These are phyloP conservation scores for Spathaspora boniae DNA, from an alignment of 805 yeast species.

Conservation along the genomic window DNA sequence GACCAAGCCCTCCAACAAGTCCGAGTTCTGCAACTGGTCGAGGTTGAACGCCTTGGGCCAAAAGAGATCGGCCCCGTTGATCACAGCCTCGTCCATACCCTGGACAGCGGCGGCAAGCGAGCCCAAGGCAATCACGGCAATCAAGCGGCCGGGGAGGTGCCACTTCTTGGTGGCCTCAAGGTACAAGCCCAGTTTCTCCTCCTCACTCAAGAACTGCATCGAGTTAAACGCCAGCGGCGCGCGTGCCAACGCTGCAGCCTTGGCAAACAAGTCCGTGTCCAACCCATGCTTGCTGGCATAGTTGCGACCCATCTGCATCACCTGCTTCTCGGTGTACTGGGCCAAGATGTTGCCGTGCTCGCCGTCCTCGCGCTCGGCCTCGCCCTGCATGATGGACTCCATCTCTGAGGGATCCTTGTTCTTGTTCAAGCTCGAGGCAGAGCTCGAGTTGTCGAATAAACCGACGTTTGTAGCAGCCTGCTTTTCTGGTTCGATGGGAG, in stretches of 20 bases:
- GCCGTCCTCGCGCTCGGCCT: too few species aligned
- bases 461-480: too few species aligned
- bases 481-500: too few species aligned
- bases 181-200: conserved; percentile 48
- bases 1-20: conserved; percentile 59
- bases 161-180: conserved; percentile 40
- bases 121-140: conserved; percentile 53
- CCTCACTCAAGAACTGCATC: conserved; percentile 46
- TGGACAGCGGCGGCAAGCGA: conserved; percentile 70
- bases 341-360: conserved; percentile 44
- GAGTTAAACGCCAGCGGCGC: conserved; percentile 52
- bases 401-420: too few species aligned
- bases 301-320: conserved; percentile 64
- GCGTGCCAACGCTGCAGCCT: conserved; percentile 59
- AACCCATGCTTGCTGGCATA: conserved; percentile 55
- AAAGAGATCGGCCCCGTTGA: conserved; percentile 62
- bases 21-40: conserved; percentile 35
- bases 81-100: conserved; percentile 72
- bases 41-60: conserved; percentile 57
- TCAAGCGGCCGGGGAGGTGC: conserved; percentile 47
- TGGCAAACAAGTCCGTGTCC: conserved; percentile 56
- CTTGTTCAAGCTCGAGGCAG: too few species aligned
- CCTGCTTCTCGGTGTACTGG: conserved; percentile 59
- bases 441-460: too few species aligned
- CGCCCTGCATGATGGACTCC: too few species aligned